Conservation (phyloP, 805 yeast species). For the Cyberlindnera euphorbiae region DNA sequence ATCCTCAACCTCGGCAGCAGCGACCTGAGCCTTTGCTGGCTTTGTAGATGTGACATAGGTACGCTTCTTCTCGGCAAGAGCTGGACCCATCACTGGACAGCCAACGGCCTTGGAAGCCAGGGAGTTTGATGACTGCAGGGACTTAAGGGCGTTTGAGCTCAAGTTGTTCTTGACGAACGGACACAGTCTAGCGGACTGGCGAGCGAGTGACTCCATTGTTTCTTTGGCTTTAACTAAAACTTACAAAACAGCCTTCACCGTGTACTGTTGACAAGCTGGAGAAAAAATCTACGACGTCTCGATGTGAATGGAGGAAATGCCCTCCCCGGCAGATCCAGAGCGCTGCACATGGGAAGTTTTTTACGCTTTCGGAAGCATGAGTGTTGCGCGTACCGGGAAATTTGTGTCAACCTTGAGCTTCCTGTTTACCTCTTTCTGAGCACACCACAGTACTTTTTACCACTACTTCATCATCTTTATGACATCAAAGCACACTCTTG, state of each 20-base stretch:
- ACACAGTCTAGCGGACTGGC: conserved; percentile 73
- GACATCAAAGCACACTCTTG: no score
- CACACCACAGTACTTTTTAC: no score
- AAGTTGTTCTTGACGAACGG: conserved; percentile 66
- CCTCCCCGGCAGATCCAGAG: no score
- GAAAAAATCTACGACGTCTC: not conserved
- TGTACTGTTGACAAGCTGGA: not conserved
- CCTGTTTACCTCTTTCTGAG: no score
- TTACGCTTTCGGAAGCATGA: conserved; percentile 1
- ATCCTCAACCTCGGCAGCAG: conserved; percentile 25
- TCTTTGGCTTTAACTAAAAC: no score
- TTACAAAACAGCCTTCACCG: no score
- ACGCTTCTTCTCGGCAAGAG: conserved; percentile 41
- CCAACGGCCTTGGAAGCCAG: conserved; percentile 49
- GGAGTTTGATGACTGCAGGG: conserved; percentile 36
- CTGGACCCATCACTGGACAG: conserved; percentile 92
- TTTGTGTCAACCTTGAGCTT: no score
- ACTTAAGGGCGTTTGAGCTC: conserved; percentile 54
- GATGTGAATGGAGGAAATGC: not conserved
- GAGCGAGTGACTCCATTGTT: conserved; percentile 84
- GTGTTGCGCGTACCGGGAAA: not conserved
- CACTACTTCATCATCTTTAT: no score
- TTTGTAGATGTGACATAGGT: conserved; percentile 30
- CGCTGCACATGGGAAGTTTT: conserved; percentile 3
- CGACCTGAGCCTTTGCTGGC: conserved; percentile 29